phyloP scores from a whole-genome alignment of 2,329 filamentous ascomycete genomes.

The Penicillium decumbens region DNA sequence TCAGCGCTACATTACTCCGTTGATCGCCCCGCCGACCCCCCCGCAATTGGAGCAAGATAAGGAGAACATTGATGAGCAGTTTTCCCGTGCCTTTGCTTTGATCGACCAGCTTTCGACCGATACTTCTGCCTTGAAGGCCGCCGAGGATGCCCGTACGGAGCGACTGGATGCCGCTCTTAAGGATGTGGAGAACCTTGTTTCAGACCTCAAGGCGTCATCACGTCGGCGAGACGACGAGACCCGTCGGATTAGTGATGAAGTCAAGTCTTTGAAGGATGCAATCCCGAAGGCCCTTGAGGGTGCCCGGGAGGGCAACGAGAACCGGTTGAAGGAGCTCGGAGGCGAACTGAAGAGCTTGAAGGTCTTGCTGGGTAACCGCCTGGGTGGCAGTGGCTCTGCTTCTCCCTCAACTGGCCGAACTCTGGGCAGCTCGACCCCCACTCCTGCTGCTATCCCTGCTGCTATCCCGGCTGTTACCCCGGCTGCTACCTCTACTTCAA shows the following conservation, averaged over 20 bases:
- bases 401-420: constrained; percentile 32
- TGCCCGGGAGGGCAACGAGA: constrained; percentile 79
- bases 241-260: constrained; percentile 78
- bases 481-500: constrained; percentile 19
- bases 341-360: constrained; percentile 88
- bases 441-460: constrained; percentile 20
- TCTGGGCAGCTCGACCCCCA: constrained; percentile 23
- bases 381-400: constrained; percentile 39
- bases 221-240: constrained; percentile 81
- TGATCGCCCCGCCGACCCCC: constrained; percentile 88
- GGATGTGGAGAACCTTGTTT: constrained; percentile 79
- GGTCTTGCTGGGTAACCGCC: constrained; percentile 67
- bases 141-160: constrained; percentile 78
- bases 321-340: constrained; percentile 75
- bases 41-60: constrained; percentile 95
- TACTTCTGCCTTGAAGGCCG: constrained; percentile 78
- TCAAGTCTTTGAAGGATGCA: constrained; percentile 72
- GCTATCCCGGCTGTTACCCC: constrained; percentile 9
- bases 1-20: constrained; percentile 81
- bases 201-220: constrained; percentile 74
- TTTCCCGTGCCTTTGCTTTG: constrained; percentile 83
- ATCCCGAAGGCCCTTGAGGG: constrained; percentile 85
- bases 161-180: constrained; percentile 73
- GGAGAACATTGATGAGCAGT: constrained; percentile 83
- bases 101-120: constrained; percentile 90